Conservation (phyloP, 768 basidiomycete species). For the Leccinum variicolor region DNA sequence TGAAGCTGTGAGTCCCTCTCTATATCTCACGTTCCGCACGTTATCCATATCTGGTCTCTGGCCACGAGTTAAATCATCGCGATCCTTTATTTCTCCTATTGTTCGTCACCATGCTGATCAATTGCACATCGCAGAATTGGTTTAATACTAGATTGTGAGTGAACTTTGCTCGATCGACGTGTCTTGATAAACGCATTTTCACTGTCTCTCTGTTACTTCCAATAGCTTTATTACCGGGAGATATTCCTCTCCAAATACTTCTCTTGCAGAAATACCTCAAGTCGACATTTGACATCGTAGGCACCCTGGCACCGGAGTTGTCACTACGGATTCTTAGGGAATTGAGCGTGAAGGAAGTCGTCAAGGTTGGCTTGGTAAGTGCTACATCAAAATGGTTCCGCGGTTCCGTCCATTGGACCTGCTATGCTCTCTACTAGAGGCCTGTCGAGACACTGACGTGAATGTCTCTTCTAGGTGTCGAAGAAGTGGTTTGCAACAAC, state of each 20-base stretch:
- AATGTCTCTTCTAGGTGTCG: constrained; percentile 32
- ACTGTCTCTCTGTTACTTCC: constrained; percentile 1
- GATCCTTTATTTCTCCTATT: neutral
- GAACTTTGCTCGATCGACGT: neutral
- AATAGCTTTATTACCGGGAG: constrained; percentile 76
- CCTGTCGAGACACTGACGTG: neutral
- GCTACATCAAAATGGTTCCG: too few relatives aligned
- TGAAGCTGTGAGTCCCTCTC: constrained; percentile 59
- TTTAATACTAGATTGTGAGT: constrained; percentile 28
- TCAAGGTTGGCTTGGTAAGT: constrained; percentile 43
- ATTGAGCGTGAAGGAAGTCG: constrained; percentile 57
- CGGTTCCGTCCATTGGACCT: neutral
- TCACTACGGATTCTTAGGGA: constrained; percentile 60
- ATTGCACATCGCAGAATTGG: constrained; percentile 19
- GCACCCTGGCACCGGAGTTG: constrained; percentile 63
- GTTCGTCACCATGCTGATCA: constrained; percentile 7
- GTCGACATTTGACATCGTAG: constrained; percentile 81
- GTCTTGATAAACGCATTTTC: neutral
- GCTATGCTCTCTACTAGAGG: neutral
- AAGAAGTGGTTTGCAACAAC: constrained; percentile 38
- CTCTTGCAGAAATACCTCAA: constrained; percentile 81
- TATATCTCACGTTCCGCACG: neutral
- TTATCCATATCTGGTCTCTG: neutral
- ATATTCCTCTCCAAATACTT: constrained; percentile 79
- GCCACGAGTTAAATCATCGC: neutral